Evolutionary conservation across 345 rosid genomes (phyloP).

Genomic region (Carallia brachiata): DNA sequence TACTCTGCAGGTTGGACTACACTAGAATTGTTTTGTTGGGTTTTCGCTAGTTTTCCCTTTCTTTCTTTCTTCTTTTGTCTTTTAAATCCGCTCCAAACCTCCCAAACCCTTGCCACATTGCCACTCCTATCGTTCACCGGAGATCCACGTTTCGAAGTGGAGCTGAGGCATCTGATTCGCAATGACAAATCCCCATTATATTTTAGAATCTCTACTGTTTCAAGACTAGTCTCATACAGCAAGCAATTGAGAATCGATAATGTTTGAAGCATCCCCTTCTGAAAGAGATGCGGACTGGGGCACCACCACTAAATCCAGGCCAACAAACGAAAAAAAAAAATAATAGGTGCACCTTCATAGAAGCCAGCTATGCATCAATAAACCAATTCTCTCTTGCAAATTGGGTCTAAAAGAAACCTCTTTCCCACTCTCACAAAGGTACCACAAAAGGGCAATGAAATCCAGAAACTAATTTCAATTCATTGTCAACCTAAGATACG

Average conservation of each 20-base stretch:
- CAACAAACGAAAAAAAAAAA: background rate
- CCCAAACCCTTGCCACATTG: no score
- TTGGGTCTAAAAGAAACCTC: background rate
- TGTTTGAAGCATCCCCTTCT: background rate
- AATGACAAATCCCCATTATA: no score
- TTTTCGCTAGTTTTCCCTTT: no score
- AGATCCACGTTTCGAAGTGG: no score
- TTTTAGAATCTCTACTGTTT: no score
- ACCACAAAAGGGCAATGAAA: background rate
- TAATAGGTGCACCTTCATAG: background rate
- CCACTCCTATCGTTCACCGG: no score
- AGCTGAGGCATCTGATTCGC: no score
- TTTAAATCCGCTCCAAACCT: no score
- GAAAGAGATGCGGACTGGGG: background rate
- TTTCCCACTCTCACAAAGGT: background rate
- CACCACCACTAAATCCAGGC: background rate
- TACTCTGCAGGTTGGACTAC: no score
- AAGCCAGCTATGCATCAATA: background rate
- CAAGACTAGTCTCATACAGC: no score
- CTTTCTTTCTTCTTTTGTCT: no score
- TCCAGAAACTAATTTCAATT: constrained; percentile 8
- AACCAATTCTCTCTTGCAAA: background rate
- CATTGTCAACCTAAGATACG: background rate
- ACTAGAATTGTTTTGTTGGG: no score
- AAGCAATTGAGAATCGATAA: background rate